Base-by-base conservation (phyloP, 768 basidiomycete genomes). In the Lenzites betulinus region DNA sequence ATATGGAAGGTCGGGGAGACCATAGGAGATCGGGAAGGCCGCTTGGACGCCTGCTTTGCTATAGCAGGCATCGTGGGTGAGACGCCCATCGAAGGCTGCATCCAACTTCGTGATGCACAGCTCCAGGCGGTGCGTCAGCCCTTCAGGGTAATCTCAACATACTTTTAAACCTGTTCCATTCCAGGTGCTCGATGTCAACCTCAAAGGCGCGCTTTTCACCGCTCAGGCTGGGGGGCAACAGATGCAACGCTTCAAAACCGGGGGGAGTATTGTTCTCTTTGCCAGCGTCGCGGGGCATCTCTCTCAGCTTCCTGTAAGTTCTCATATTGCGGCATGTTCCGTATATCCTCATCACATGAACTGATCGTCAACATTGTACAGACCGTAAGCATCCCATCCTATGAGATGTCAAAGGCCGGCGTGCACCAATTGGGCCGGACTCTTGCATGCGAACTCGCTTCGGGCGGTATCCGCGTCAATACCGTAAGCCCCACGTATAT, bases 31-130 rank as follows among this genome's bases (percentile, higher is more conserved):
- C n/a, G n/a, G n/a, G n/a, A n/a, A n/a, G n/a, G n/a, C n/a, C n/a
- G n/a, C n/a, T n/a, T 79, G 89, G 57, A 78, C 73, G 78, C 88
- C 12, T 89, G 88, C 66, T 71, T 92, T 52, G 90, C 90, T 1
- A 88, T 89, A 13, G 90, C 91, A 28, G 91, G 90, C 13, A 82
- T 92, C 25, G n/a, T n/a, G n/a, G n/a, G n/a, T n/a, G n/a, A n/a
- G n/a, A n/a, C n/a, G n/a, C n/a, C n/a, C n/a, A n/a, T n/a, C n/a
- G n/a, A n/a, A n/a, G n/a, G n/a, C n/a, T n/a, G n/a, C n/a, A n/a
- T n/a, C n/a, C n/a, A n/a, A n/a, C n/a, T n/a, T n/a, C n/a, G n/a
- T n/a, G n/a, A n/a, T n/a, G n/a, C n/a, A n/a, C n/a, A n/a, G n/a
- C n/a, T n/a, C n/a, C n/a, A n/a, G n/a, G n/a, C n/a, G n/a, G n/a